Evolutionary conservation across 352 stramenopile genomes (phyloP), one percentile per base, ranked within the genome.

Genomic region (Stramenopiles sp.): DNA sequence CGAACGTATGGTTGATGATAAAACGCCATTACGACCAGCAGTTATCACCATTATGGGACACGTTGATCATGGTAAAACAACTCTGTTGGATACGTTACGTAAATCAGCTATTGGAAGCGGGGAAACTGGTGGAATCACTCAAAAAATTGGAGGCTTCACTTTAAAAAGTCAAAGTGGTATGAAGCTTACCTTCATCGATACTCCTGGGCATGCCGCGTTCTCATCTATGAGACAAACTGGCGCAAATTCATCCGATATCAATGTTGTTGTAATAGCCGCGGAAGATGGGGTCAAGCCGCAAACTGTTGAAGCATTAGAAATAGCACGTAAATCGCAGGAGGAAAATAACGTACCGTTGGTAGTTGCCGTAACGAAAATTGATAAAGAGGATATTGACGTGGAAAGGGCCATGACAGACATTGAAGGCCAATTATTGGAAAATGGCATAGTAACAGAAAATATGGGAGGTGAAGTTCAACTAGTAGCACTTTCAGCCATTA

Each of bases 51-150:
- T 99, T 43, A 99, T 99, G 95, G 97, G 97, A 43, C 97, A 99
- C 84, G 96, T 99, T 30, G 96, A 99, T 87, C 97, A 99, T 85
- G 97, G 97, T 81, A 99, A 99, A 84, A 99, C 97, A 7, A 98
- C 94, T n/a, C 85, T 99, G 7, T 89, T 99, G 73, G 97, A 99
- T 84, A 88, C 89, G n/a, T 87, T 99, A 78, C 87, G 96, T 6
- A 91, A 90, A 43, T 89, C 87, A 13, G 80, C 85, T 29, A 91
- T 99, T 30, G 95, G 94, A 23, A 87, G 89, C 13, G 89, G 87
- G 63, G 97, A 99, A 84, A 90, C 93, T 1, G 94, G 97, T 30
- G 95, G 96, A 79, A 99, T 99, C 86, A 99, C 97, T 0, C 97
- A 99, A 85, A 93, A 93, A 80, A 98, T 99, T 83, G 93, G 93